Evolutionary conservation across 306 rosid genomes (phyloP).

Genomic region (Cucurbita moschata): DNA sequence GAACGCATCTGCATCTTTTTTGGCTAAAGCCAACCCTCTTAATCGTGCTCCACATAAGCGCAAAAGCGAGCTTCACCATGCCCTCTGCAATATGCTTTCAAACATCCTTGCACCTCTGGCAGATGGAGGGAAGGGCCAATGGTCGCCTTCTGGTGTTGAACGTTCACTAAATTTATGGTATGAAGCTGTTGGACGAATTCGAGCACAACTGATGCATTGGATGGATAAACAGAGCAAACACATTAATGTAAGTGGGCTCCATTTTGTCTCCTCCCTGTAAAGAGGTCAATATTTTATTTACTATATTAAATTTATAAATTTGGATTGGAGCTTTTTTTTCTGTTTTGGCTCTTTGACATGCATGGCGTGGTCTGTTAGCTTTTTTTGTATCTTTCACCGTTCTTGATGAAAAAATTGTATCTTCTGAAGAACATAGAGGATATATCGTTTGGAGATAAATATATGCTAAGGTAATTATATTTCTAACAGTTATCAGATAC

Average conservation of each 20-base stretch:
- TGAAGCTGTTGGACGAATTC: constrained; percentile 96
- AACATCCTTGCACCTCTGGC: constrained; percentile 96
- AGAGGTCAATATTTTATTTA: background rate
- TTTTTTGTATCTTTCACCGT: background rate
- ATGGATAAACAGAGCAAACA: constrained; percentile 99
- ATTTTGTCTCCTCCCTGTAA: background rate
- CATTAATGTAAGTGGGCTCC: constrained; percentile 51
- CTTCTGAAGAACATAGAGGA: background rate
- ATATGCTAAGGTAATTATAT: background rate
- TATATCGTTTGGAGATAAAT: background rate
- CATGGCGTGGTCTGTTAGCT: background rate
- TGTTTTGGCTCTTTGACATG: background rate
- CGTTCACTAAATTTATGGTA: constrained; percentile 91
- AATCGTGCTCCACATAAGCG: constrained; percentile 92
- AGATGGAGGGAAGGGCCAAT: constrained; percentile 92
- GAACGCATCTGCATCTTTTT: constrained; percentile 97
- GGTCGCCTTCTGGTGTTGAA: constrained; percentile 98
- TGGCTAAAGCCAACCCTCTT: constrained; percentile 98
- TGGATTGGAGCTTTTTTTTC: background rate
- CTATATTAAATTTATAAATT: background rate
- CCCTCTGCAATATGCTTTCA: constrained; percentile 91
- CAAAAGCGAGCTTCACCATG: constrained; percentile 95
- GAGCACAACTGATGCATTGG: constrained; percentile 75
- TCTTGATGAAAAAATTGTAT: background rate
- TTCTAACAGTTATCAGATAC: background rate